These are phyloP conservation scores for Microstegium vimineum DNA, from an alignment of 176 grass and related monocot genomes.

Conservation along the genomic window DNA sequence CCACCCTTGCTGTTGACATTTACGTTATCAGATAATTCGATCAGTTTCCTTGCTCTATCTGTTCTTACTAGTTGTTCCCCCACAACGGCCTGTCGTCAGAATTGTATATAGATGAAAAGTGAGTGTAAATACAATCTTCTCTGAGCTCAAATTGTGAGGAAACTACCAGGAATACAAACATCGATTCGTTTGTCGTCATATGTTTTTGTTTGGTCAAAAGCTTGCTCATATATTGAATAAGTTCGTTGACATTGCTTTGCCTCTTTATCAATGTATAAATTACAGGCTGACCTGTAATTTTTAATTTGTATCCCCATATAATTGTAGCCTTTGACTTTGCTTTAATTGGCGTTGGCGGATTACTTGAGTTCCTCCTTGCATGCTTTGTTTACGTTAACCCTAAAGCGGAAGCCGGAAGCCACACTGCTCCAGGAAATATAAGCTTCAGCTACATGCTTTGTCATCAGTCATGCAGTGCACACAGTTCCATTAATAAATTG, in stretches of 20 bases:
- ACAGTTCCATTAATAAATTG: neutral
- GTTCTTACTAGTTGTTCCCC: neutral
- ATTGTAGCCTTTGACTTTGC: conserved; percentile 1
- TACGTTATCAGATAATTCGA: neutral
- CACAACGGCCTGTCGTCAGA: neutral
- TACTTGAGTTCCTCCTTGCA: neutral
- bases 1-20: neutral
- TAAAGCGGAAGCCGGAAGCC: conserved; percentile 1
- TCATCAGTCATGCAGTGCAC: neutral
- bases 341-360: neutral
- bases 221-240: neutral
- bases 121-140: neutral
- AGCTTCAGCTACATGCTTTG: neutral
- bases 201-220: neutral
- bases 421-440: neutral
- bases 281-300: conserved; percentile 8
- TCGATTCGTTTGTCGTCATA: neutral
- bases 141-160: neutral
- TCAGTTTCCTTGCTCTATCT: neutral
- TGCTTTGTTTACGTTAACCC: neutral
- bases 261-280: neutral
- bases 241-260: neutral
- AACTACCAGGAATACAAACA: neutral
- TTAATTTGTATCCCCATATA: neutral
- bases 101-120: neutral